Conservation (phyloP, 768 basidiomycete species). For the Rhodosporidiobolus sp. region DNA sequence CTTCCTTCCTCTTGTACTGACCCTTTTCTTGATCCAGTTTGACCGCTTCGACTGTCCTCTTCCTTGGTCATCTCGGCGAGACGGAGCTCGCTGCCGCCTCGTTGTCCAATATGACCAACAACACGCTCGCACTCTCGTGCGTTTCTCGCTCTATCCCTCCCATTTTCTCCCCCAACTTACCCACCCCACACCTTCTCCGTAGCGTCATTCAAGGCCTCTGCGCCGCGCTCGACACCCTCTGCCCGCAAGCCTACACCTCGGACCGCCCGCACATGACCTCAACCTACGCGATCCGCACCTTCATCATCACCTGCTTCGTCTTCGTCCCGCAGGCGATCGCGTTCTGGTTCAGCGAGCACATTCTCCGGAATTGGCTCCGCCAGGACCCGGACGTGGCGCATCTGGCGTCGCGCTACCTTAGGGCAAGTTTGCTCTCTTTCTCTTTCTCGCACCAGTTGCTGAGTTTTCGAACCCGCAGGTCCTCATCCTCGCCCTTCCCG, state of each 20-base stretch:
- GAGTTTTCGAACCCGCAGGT: neutral
- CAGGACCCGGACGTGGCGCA: conserved; percentile 45
- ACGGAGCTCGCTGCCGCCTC: conserved; percentile 80
- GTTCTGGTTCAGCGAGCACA: conserved; percentile 78
- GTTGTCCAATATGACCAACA: conserved; percentile 69
- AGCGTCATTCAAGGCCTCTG: conserved; percentile 41
- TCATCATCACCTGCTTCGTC: conserved; percentile 26
- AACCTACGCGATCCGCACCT: conserved; percentile 38
- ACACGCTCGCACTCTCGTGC: conserved; percentile 46
- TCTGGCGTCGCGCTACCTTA: conserved; percentile 38
- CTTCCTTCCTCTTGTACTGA: neutral
- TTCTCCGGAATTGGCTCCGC: conserved; percentile 59
- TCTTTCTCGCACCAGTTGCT: neutral
- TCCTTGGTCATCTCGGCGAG: conserved; percentile 87
- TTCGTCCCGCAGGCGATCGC: conserved; percentile 58
- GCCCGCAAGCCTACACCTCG: conserved; percentile 94
- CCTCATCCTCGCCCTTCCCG: conserved; percentile 41
- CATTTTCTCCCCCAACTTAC: too few species aligned
- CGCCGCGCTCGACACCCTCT: conserved; percentile 71
- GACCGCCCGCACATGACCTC: conserved; percentile 62
- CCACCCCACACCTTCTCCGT: neutral
- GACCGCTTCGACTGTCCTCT: conserved; percentile 74
- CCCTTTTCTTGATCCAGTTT: conserved; percentile 48
- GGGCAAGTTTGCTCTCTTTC: conserved; percentile 10
- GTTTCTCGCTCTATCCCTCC: neutral